Percentiles rank a stretch among this genome's conserved stretches.
phyloP scores from a whole-genome alignment of 2,329 filamentous ascomycete species.

The Thielaviopsis euricoi region DNA sequence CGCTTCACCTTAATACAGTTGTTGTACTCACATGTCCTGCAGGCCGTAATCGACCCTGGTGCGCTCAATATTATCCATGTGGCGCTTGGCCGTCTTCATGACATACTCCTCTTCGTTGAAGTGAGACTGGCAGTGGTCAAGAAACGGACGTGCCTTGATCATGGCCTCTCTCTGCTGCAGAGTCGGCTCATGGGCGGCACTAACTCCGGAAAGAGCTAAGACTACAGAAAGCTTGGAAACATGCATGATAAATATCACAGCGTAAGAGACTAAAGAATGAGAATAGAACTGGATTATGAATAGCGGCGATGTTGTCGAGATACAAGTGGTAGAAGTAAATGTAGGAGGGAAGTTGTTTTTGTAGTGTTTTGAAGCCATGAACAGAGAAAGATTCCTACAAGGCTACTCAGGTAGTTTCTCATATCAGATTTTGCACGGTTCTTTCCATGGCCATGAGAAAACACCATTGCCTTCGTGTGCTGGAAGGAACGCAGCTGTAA shows the following conservation, averaged over 20 bases:
- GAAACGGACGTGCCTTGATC: not conserved
- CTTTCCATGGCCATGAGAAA: not conserved
- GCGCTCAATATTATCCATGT: slow-evolving; percentile 8
- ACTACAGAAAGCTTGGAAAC: not conserved
- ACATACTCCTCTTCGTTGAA: slow-evolving; percentile 9
- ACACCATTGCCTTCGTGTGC: not conserved
- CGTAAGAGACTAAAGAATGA: not conserved
- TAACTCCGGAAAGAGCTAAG: not conserved
- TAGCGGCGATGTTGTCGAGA: not conserved
- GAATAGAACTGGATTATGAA: not conserved
- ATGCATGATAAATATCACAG: slow-evolving; percentile 4
- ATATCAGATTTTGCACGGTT: too few species aligned
- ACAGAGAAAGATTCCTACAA: not conserved
- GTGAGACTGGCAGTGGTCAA: slow-evolving; percentile 12
- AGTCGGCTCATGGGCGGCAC: slow-evolving; percentile 1
- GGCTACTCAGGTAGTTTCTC: not conserved
- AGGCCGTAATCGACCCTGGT: slow-evolving; percentile 10
- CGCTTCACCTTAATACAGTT: not conserved
- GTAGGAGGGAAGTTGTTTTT: not conserved
- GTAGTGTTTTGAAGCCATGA: not conserved
- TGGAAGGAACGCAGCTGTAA: too few species aligned
- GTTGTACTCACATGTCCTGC: slow-evolving; percentile 9
- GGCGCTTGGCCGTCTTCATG: slow-evolving; percentile 12
- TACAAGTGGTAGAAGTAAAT: not conserved
- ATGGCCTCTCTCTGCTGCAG: slow-evolving; percentile 2